Evolutionary conservation across 306 rosid genomes (phyloP), one percentile per base, ranked within the genome.

Genomic region (Castanopsis chinensis): DNA sequence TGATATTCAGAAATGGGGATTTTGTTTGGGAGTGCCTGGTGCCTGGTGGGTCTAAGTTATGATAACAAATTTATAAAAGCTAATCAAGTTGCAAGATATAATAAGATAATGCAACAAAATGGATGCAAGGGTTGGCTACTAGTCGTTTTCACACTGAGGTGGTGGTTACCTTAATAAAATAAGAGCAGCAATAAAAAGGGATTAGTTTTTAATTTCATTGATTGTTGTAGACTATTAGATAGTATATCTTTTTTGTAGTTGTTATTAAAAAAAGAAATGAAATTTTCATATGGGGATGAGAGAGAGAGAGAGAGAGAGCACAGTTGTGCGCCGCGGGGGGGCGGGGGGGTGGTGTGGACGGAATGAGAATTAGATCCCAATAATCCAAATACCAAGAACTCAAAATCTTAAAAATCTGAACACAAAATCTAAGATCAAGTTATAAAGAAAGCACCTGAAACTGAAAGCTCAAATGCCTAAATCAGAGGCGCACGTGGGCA

Each of bases 81-180:
- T 74, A 19, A 80, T 59, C 80, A 81, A 72, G 77, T 77, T 80
- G 82, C 45, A 76, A 80, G 74, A 33, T 77, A 75, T 52, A 76
- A 59, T 60, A 71, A 73, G 25, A 56, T 49, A 80, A 7, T 68
- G 74, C 45, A 45, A 74, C 73, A 75, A 80, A 84, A 91, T 81
- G 80, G 80, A 86, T 82, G 83, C 58, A 57, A 75, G 75, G 94
- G 94, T 90, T 89, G 98, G 98, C 92, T 83, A 77, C 85, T 77
- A 61, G 94, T 95, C 98, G 81, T 85, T 95, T 91, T 92, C 99
- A 89, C 64, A 87, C 85, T 81, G 83, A 83, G 91, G 87, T 86
- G 92, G 93, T 83, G 86, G 89, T 90, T 92, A 84, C 85, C 81
- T 87, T 69, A 82, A 89, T 81, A 81, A 78, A 84, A 82, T 77